Percentiles rank a stretch among this genome's conserved stretches.
Conservation (phyloP, 495 filamentous ascomycete species). For the Neurospora sp. region DNA sequence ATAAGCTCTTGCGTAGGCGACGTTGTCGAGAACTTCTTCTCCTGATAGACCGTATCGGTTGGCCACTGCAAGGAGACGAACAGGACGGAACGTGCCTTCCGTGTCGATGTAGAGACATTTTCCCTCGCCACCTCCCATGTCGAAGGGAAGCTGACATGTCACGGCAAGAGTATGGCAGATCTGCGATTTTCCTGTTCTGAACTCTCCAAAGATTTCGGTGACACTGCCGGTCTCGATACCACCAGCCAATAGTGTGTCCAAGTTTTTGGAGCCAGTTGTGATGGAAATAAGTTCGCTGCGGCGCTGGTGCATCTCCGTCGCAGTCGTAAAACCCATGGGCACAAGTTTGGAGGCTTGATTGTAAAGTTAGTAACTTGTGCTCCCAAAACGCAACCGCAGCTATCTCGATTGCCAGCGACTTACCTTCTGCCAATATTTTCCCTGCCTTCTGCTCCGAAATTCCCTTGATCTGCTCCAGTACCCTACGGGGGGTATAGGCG, state of each 20-base stretch:
- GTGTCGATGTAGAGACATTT: slow-evolving; percentile 99
- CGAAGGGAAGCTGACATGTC: slow-evolving; percentile 93
- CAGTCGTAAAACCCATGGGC: slow-evolving; percentile 97
- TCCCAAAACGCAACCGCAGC: background rate
- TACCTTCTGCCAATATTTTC: slow-evolving; percentile 88
- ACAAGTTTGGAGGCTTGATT: slow-evolving; percentile 79
- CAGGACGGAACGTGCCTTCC: slow-evolving; percentile 92
- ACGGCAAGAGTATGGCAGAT: slow-evolving; percentile 98
- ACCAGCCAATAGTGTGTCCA: slow-evolving; percentile 90
- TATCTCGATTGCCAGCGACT: background rate
- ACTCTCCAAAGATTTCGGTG: slow-evolving; percentile 98
- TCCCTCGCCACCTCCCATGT: slow-evolving; percentile 97
- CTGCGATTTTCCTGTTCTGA: slow-evolving; percentile 94
- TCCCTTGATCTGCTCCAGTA: slow-evolving; percentile 89
- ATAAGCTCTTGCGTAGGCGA: slow-evolving; percentile 94
- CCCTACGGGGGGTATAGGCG: slow-evolving; percentile 83
- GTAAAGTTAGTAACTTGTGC: slow-evolving; percentile 1
- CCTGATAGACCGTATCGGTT: slow-evolving; percentile 89
- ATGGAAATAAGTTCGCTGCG: slow-evolving; percentile 95
- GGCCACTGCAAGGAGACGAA: slow-evolving; percentile 81
- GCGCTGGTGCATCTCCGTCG: slow-evolving; percentile 98
- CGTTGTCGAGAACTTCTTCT: slow-evolving; percentile 95
- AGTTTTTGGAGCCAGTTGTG: slow-evolving; percentile 91
- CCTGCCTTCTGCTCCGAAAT: slow-evolving; percentile 93
- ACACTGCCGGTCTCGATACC: slow-evolving; percentile 95